phyloP scores from a whole-genome alignment of 768 basidiomycete species.

The Boletus vermiculosoides region DNA sequence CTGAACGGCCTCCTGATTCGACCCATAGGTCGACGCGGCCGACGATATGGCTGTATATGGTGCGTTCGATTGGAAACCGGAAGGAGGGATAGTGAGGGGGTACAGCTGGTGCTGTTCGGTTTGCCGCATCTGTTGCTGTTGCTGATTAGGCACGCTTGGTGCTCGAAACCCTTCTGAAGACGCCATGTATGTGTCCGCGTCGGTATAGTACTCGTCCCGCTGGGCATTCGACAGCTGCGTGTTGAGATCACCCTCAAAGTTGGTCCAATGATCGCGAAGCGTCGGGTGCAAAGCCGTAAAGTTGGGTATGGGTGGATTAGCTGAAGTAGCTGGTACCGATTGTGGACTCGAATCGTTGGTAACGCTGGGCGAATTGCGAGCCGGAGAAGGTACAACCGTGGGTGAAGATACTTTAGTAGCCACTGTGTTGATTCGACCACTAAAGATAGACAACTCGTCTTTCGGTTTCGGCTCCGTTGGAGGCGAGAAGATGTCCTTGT shows the following conservation, averaged over 20 bases:
- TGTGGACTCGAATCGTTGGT: slow-evolving; percentile 30
- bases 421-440: slow-evolving; percentile 69
- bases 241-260: slow-evolving; percentile 55
- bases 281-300: slow-evolving; percentile 56
- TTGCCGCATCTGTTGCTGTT: slow-evolving; percentile 13
- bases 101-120: slow-evolving; percentile 23
- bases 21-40: slow-evolving; percentile 4
- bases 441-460: slow-evolving; percentile 74
- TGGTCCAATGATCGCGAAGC: slow-evolving; percentile 52
- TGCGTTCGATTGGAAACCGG: slow-evolving; percentile 10
- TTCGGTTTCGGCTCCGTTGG: slow-evolving; percentile 46
- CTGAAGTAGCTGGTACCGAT: slow-evolving; percentile 34
- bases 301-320: slow-evolving; percentile 8
- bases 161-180: slow-evolving; percentile 4
- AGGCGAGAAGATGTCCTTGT: slow-evolving; percentile 56
- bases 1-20: neutral
- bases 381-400: slow-evolving; percentile 20
- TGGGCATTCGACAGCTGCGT: slow-evolving; percentile 45
- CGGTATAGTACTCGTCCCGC: slow-evolving; percentile 26
- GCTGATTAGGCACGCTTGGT: neutral
- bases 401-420: slow-evolving; percentile 42
- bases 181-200: slow-evolving; percentile 19
- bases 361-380: slow-evolving; percentile 2
- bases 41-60: slow-evolving; percentile 5
- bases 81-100: slow-evolving; percentile 24